Percentiles rank a stretch among this genome's conserved stretches.
phyloP scores from a whole-genome alignment of 169 alveolate genomes.

The Plasmodium adleri region DNA sequence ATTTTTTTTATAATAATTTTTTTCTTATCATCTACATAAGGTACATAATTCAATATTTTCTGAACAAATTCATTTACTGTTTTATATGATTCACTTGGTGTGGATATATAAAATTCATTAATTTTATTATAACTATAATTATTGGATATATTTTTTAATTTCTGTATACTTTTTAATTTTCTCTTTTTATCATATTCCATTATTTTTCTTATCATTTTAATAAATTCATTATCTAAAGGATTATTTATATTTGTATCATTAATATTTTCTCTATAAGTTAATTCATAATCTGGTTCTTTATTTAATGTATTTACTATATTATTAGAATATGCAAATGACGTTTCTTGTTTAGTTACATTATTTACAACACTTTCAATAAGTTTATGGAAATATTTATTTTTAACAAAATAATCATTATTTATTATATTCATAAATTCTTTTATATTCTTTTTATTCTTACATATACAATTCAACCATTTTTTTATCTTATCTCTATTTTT shows the following conservation, averaged over 20 bases:
- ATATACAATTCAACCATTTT: slow-evolving; percentile 30
- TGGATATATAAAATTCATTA: slow-evolving; percentile 41
- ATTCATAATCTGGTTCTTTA: slow-evolving; percentile 4
- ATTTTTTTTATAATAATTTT: slow-evolving; percentile 39
- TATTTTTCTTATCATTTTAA: slow-evolving; percentile 57
- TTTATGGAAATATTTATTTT: slow-evolving; percentile 41
- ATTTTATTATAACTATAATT: neutral
- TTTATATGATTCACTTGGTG: slow-evolving; percentile 64
- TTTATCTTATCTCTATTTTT: slow-evolving; percentile 10
- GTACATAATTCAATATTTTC: slow-evolving; percentile 66
- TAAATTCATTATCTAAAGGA: slow-evolving; percentile 59
- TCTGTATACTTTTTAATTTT: slow-evolving; percentile 24
- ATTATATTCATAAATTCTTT: slow-evolving; percentile 39
- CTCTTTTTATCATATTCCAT: slow-evolving; percentile 67
- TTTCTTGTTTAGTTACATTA: too few relatives aligned
- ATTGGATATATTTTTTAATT: slow-evolving; percentile 33
- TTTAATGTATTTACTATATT: slow-evolving; percentile 50
- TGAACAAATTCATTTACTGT: slow-evolving; percentile 59
- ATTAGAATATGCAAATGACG: too few relatives aligned
- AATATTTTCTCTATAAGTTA: neutral
- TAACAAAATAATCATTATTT: slow-evolving; percentile 27
- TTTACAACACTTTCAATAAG: slow-evolving; percentile 19
- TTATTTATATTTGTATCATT: neutral
- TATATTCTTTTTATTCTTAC: slow-evolving; percentile 48
- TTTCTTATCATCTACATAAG: slow-evolving; percentile 73